A percentile compares a stretch with the other conserved stretches of the same genome.
Conservation (phyloP, 192 early-diverging fungal genomes). For the Podila clonocystis region DNA sequence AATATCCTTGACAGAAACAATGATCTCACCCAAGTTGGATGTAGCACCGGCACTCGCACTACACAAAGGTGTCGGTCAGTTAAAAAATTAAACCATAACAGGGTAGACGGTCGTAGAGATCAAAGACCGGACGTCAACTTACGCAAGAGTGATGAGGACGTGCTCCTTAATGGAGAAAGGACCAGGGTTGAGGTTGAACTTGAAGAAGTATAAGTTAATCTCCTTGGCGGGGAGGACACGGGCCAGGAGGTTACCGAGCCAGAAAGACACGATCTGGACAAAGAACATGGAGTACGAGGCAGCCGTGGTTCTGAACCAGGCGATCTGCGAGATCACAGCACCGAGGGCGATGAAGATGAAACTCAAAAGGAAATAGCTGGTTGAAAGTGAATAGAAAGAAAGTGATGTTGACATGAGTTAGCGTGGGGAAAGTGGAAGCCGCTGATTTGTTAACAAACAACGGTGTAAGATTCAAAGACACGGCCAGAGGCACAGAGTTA, state of each 20-base stretch:
- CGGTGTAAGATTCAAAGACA: not conserved
- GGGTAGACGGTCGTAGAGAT: no score
- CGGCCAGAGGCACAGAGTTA: not conserved
- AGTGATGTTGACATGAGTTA: no score
- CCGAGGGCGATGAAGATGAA: slow-evolving; percentile 47
- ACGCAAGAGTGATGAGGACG: slow-evolving; percentile 55
- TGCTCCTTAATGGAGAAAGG: slow-evolving; percentile 63
- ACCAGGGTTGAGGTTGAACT: slow-evolving; percentile 58
- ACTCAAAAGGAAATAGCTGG: slow-evolving; percentile 49
- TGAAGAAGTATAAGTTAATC: slow-evolving; percentile 34
- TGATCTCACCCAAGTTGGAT: slow-evolving; percentile 54
- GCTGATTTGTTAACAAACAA: not conserved
- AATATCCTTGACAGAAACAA: slow-evolving; percentile 55
- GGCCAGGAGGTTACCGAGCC: slow-evolving; percentile 51
- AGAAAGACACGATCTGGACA: slow-evolving; percentile 54
- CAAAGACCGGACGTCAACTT: not conserved
- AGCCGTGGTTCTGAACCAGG: slow-evolving; percentile 54
- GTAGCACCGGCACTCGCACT: slow-evolving; percentile 51
- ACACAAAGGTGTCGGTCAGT: no score
- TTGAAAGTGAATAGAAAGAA: no score
- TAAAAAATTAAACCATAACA: no score
- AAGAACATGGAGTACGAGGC: slow-evolving; percentile 57
- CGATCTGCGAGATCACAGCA: slow-evolving; percentile 51
- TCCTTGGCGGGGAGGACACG: slow-evolving; percentile 34
- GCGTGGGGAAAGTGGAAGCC: no score